Evolutionary conservation across 164 flowering plant species (phyloP).

Genomic region (Warburgia ugandensis): DNA sequence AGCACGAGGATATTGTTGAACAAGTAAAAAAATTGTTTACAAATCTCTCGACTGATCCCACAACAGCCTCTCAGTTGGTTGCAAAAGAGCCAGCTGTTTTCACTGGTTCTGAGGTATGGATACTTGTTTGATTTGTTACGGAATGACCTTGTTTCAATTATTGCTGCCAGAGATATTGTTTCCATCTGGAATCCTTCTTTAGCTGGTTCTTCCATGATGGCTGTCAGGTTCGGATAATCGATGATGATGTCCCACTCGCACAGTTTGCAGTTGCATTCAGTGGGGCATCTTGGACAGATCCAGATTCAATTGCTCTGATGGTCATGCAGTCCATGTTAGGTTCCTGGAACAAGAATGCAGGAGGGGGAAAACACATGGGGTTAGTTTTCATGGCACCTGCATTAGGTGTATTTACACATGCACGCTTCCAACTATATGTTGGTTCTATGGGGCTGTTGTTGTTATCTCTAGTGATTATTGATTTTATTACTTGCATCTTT

Average conservation of each 20-base stretch:
- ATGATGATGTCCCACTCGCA: slow-evolving; percentile 86
- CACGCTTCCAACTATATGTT: too few species aligned
- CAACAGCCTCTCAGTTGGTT: slow-evolving; percentile 72
- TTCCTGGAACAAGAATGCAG: slow-evolving; percentile 73
- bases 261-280: slow-evolving; percentile 94
- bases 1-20: slow-evolving; percentile 89
- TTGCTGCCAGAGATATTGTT: not conserved
- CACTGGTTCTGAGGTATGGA: slow-evolving; percentile 94
- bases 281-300: slow-evolving; percentile 98
- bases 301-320: slow-evolving; percentile 95
- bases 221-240: slow-evolving; percentile 80
- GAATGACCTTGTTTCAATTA: not conserved
- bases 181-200: not conserved
- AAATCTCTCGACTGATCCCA: slow-evolving; percentile 68
- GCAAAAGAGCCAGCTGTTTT: slow-evolving; percentile 69
- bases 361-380: slow-evolving; percentile 97
- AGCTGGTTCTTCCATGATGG: not conserved
- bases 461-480: not conserved
- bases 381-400: slow-evolving; percentile 18
- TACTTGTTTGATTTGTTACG: not conserved
- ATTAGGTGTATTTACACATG: too few species aligned
- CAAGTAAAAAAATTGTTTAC: slow-evolving; percentile 76
- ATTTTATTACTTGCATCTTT: slow-evolving; percentile 3
- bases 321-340: slow-evolving; percentile 96
- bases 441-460: not conserved